Conservation (phyloP, 371 early-diverging fungal genomes). For the Mucor irregularis region DNA sequence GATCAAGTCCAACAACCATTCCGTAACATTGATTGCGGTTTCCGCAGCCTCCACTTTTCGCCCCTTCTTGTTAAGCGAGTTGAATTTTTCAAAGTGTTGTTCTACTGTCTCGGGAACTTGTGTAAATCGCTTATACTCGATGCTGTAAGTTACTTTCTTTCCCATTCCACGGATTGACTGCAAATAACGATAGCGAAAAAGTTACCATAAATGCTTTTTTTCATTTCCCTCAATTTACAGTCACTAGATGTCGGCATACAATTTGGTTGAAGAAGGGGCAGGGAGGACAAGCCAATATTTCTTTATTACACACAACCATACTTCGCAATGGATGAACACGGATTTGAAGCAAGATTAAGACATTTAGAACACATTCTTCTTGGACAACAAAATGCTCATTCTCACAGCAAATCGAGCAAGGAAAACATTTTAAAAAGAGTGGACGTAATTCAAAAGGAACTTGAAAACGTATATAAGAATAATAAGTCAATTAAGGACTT, state of each 20-base stretch:
- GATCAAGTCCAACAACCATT: slow-evolving; percentile 17
- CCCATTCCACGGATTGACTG: slow-evolving; percentile 33
- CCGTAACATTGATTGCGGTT: slow-evolving; percentile 20
- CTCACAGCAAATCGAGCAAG: not conserved
- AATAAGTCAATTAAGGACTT: slow-evolving; percentile 56
- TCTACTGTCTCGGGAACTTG: slow-evolving; percentile 9
- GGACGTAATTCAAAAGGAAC: slow-evolving; percentile 27
- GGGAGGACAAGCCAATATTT: too few species aligned
- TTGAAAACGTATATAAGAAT: slow-evolving; percentile 31
- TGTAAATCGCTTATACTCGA: slow-evolving; percentile 16
- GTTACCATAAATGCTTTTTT: not conserved
- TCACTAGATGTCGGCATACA: not conserved
- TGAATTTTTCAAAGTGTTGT: slow-evolving; percentile 5
- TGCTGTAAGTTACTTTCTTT: slow-evolving; percentile 37
- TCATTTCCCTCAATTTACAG: not conserved
- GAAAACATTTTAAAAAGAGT: slow-evolving; percentile 26
- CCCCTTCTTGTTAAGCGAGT: not conserved
- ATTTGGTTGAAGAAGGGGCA: too few species aligned
- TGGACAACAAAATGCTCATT: slow-evolving; percentile 23
- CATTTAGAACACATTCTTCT: slow-evolving; percentile 43
- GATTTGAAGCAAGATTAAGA: slow-evolving; percentile 47
- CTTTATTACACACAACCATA: too few species aligned
- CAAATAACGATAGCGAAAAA: too few species aligned
- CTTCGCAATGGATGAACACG: slow-evolving; percentile 40
- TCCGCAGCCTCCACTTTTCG: slow-evolving; percentile 15